These are phyloP conservation scores for Pichia inconspicua DNA, from an alignment of 1,139 yeast species.

Conservation along the genomic window DNA sequence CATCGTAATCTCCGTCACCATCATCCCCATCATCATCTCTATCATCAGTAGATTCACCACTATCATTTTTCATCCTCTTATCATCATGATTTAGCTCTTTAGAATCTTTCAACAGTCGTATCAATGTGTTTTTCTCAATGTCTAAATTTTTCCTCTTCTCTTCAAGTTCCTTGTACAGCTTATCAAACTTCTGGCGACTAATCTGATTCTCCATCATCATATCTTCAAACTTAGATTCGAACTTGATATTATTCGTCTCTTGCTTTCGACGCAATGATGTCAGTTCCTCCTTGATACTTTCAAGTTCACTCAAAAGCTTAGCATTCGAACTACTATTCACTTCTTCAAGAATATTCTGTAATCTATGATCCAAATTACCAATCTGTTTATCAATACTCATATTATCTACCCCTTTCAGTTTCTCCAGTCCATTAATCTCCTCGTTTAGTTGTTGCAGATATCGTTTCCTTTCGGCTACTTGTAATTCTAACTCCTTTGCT, in stretches of 20 bases:
- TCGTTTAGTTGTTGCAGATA: constrained; percentile 10
- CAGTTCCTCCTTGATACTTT: constrained; percentile 19
- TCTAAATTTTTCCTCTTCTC: constrained; percentile 20
- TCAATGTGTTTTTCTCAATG: constrained; percentile 14
- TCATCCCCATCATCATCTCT: neutral
- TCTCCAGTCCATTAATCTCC: constrained; percentile 5
- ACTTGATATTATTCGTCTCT: constrained; percentile 20
- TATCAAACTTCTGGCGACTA: constrained; percentile 20
- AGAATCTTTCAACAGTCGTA: constrained; percentile 5
- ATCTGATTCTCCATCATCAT: constrained; percentile 21
- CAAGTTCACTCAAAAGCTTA: constrained; percentile 16
- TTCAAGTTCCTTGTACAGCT: constrained; percentile 19
- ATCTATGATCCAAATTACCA: constrained; percentile 12
- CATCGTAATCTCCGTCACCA: neutral
- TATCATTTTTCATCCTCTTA: neutral
- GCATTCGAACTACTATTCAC: constrained; percentile 14
- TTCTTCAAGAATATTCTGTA: constrained; percentile 16
- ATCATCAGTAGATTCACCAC: neutral
- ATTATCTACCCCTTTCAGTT: neutral
- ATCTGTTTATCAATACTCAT: constrained; percentile 8
- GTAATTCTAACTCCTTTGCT: constrained; percentile 10
- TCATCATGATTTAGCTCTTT: neutral
- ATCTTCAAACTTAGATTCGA: constrained; percentile 24
- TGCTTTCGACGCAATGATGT: constrained; percentile 20
- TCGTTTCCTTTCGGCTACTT: constrained; percentile 4